Conservation (phyloP, 306 rosid genomes). For the Quercus ilex region DNA sequence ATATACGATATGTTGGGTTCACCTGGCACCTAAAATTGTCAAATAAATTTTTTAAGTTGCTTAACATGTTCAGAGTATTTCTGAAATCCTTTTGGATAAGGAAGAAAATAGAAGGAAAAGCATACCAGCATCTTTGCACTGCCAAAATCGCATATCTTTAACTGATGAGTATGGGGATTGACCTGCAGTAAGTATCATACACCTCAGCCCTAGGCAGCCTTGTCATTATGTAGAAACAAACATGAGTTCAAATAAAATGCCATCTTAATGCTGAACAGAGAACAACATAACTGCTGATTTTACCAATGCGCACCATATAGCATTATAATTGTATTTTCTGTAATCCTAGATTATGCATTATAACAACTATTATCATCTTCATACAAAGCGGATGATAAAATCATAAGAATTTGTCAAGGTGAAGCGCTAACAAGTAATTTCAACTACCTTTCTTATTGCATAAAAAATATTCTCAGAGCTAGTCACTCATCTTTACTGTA, state of each 20-base stretch:
- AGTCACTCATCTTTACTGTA: neutral
- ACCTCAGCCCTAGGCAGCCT: constrained; percentile 8
- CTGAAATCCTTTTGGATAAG: neutral
- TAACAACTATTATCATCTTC: neutral
- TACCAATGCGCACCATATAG: neutral
- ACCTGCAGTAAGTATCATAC: constrained; percentile 45
- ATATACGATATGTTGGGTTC: constrained; percentile 96
- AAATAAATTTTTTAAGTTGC: constrained; percentile 18
- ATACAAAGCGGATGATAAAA: neutral
- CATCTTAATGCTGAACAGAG: neutral
- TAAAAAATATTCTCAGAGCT: neutral
- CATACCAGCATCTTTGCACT: constrained; percentile 94
- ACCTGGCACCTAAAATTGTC: constrained; percentile 69
- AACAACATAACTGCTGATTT: neutral
- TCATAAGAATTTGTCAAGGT: neutral
- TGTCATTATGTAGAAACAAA: neutral
- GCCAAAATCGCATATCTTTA: constrained; percentile 92
- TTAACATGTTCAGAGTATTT: neutral
- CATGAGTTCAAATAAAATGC: neutral
- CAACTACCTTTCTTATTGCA: neutral
- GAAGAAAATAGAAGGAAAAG: neutral
- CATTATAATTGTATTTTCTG: neutral
- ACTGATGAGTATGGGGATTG: constrained; percentile 80
- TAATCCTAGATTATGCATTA: neutral
- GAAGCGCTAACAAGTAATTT: neutral